phyloP scores from a whole-genome alignment of 345 rosid species.

The Stellera chamaejasme region DNA sequence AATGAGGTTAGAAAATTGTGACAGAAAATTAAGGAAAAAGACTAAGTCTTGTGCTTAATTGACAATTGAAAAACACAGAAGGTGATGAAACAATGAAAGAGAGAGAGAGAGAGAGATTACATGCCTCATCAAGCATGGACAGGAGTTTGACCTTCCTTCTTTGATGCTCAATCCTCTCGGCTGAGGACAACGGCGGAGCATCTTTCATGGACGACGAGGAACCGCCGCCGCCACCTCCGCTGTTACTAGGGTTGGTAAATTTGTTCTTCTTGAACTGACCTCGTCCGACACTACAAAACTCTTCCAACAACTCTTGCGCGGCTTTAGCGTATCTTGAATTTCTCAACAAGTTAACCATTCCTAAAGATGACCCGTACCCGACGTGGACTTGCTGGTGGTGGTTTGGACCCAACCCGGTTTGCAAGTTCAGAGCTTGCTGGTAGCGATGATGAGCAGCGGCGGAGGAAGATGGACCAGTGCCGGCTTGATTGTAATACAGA shows the following conservation, averaged over 20 bases:
- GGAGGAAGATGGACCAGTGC: conserved; percentile 19
- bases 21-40: conserved; percentile 11
- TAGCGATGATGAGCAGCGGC: conserved; percentile 32
- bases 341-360: conserved; percentile 56
- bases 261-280: conserved; percentile 67
- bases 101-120: conserved; percentile 32
- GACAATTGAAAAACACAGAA: conserved; percentile 6
- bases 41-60: conserved; percentile 16
- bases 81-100: conserved; percentile 8
- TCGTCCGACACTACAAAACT: conserved; percentile 90
- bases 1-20: conserved; percentile 5
- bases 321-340: conserved; percentile 69
- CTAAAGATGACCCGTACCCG: conserved; percentile 53
- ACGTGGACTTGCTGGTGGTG: conserved; percentile 30
- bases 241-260: conserved; percentile 57
- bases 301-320: conserved; percentile 84
- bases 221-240: conserved; percentile 28
- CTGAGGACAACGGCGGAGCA: conserved; percentile 53
- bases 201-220: conserved; percentile 48
- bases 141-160: conserved; percentile 90
- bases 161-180: conserved; percentile 93
- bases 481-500: conserved; percentile 38
- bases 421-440: conserved; percentile 31
- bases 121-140: conserved; percentile 99
- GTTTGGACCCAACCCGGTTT: conserved; percentile 24